Evolutionary conservation across 2,329 filamentous ascomycete genomes (phyloP), one percentile per base, ranked within the genome.

Genomic region (Fusarium subglutinans): DNA sequence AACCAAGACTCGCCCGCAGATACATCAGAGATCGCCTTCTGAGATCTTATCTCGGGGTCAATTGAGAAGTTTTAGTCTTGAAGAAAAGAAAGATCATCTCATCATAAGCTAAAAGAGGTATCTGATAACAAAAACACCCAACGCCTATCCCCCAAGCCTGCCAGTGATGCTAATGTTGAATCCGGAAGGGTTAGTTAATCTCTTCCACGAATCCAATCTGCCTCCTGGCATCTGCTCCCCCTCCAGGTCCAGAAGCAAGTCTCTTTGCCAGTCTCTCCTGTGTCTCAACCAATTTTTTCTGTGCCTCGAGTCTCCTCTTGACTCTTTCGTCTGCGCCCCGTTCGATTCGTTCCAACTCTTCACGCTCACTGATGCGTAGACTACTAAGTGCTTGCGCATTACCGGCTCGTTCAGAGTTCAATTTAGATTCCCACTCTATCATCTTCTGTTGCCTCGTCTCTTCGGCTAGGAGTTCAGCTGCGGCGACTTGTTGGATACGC

Each of bases 121-220:
- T 70, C 67, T 57, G 35, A 45, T 37, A 20, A 65, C 43, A 30
- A 51, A 58, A 63, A 14, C 44, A 50, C 63, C 72, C 6, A 50
- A 45, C 74, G 54, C 76, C 76, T n/a, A 43, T 18, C 56, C 14
- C 44, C 45, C 1, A 14, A 62, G 64, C 50, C 63, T 38, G 40
- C 50, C 38, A 65, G 38, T 44, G 30, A 67, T 44, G 40, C 41
- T 37, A 51, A 69, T 60, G 24, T 26, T 53, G 50, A 48, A 26
- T 33, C n/a, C 7, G 18, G 38, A 43, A 56, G 54, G 40, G 45
- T 77, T 76, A 87, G 69, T 85, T 84, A 77, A 89, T 66, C 81
- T 90, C 88, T 54, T 86, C 86, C 38, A 90, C 83, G 72, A 85
- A 90, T n/a, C 88, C 88, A 81, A 90, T 87, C 81, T 89, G 87